phyloP scores from a whole-genome alignment of 192 early-diverging fungal species.

The Lunasporangiospora selenospora region DNA sequence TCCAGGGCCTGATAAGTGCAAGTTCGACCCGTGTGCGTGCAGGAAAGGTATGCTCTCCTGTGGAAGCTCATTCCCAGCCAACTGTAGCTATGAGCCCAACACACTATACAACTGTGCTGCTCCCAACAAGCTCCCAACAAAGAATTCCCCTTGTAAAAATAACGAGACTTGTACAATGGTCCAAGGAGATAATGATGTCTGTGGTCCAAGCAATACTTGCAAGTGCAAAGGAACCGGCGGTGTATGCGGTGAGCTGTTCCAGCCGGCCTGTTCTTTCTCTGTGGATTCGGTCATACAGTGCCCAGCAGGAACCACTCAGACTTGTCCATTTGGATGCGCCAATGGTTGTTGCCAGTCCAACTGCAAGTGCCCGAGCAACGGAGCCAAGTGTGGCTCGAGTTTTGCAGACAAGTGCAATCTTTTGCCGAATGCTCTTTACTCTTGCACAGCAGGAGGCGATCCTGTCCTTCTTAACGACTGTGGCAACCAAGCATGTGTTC shows the following conservation, averaged over 20 bases:
- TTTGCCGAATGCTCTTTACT: background rate
- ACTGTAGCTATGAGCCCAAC: background rate
- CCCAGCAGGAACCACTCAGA: background rate
- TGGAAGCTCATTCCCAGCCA: background rate
- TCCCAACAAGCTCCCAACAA: background rate
- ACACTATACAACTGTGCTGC: background rate
- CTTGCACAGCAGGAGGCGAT: background rate
- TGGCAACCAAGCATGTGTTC: too few relatives aligned
- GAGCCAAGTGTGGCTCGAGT: slow-evolving; percentile 2
- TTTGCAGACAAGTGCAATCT: slow-evolving; percentile 2
- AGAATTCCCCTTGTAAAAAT: background rate
- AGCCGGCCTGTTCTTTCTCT: background rate
- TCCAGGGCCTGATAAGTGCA: background rate
- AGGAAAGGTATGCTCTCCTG: background rate
- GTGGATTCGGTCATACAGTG: background rate
- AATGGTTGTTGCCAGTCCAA: background rate
- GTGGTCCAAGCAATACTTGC: background rate
- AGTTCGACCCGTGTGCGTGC: slow-evolving; percentile 1
- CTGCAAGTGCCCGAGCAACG: background rate
- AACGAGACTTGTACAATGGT: background rate
- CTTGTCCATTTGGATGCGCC: background rate
- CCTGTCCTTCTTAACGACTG: background rate
- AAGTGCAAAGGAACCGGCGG: background rate
- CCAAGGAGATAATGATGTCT: background rate
- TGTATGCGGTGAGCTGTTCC: background rate